Evolutionary conservation across 352 stramenopile genomes (phyloP).

Genomic region (Pythium myriotylum): DNA sequence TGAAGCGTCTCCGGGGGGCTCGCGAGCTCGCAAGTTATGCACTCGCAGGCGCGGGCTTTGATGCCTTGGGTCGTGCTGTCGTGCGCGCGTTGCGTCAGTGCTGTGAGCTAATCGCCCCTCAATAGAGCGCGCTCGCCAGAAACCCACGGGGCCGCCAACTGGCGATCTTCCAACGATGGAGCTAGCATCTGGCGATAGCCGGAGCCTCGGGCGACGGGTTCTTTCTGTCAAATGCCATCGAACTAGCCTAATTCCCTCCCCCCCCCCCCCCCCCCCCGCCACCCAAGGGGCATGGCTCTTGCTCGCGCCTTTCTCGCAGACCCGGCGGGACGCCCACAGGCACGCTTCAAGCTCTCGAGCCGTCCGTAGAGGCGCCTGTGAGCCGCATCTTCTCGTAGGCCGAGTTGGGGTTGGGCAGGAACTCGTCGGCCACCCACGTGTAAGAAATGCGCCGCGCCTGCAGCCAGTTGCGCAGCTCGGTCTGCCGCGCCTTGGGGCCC

Average conservation of each 20-base stretch:
- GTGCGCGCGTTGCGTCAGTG: constrained; percentile 16
- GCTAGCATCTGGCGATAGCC: constrained; percentile 3
- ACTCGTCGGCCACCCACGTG: constrained; percentile 88
- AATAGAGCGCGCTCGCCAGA: constrained; percentile 11
- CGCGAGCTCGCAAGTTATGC: constrained; percentile 3
- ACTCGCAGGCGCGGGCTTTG: constrained; percentile 2
- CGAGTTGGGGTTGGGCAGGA: constrained; percentile 88
- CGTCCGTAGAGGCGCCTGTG: background rate
- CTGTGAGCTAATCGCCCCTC: constrained; percentile 5
- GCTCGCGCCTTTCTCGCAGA: too few relatives aligned
- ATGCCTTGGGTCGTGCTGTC: constrained; percentile 10
- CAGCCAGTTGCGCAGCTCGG: constrained; percentile 69
- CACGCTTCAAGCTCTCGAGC: too few relatives aligned
- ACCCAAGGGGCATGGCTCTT: too few relatives aligned
- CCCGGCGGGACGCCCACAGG: too few relatives aligned
- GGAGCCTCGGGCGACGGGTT: too few relatives aligned
- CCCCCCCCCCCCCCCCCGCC: too few relatives aligned
- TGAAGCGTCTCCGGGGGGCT: constrained; percentile 1
- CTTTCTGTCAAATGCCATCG: background rate
- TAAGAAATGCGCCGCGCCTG: constrained; percentile 82
- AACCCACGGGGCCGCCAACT: constrained; percentile 4
- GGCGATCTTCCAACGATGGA: constrained; percentile 4
- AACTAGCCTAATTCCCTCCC: background rate
- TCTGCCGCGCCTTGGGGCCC: constrained; percentile 54
- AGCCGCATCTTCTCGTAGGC: constrained; percentile 37